Base-by-base conservation (phyloP, 345 rosid species). In the Iberis pinnata region DNA sequence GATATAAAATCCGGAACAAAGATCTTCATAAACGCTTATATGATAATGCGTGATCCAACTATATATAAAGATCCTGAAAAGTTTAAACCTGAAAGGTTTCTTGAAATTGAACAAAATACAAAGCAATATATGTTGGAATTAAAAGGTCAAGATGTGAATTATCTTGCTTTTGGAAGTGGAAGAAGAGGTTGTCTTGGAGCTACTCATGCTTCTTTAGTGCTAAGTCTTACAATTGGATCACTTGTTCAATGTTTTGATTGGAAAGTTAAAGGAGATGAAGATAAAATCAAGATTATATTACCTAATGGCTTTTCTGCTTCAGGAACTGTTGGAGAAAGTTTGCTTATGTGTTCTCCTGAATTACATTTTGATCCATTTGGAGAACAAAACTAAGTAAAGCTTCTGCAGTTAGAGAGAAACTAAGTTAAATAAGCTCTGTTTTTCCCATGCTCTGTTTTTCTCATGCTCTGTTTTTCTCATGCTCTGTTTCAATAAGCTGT, bases 161-260 rank as follows among this genome's bases (percentile, higher is more conserved):
- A 63, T 37, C 74, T 82, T 25, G 80, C 81, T 2, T 80, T 77
- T 2, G 89, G 86, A 6, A 80, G 89, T 18, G 81, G 86, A 5
- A 65, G 81, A 24, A 53, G 81, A 60, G 83, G 80, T 4, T 83
- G 84, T 22, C 65, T 78, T 1, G 80, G 82, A 31, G 80, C 80
- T 8, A 65, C 79, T 7, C 74, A 78, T 1, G 86, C 86, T 8
- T 78, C 80, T 78, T 4, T 70, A 37, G 75, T 76, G 46, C 55
- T 78, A 64, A 67, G 68, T 56, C 54, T 63, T 12, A 57, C 73
- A 1, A 33, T 69, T 0, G 73, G 68, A 19, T 69, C 68, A 38
- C 53, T 69, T 0, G 69, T 69, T 12, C 64, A 62, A 14, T 69
- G 73, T 58, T 69, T 69, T 56, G 13, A 69, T 11, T 69, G 71